phyloP scores from a whole-genome alignment of 2,329 filamentous ascomycete species.

The Raffaelea ambrosiae region DNA sequence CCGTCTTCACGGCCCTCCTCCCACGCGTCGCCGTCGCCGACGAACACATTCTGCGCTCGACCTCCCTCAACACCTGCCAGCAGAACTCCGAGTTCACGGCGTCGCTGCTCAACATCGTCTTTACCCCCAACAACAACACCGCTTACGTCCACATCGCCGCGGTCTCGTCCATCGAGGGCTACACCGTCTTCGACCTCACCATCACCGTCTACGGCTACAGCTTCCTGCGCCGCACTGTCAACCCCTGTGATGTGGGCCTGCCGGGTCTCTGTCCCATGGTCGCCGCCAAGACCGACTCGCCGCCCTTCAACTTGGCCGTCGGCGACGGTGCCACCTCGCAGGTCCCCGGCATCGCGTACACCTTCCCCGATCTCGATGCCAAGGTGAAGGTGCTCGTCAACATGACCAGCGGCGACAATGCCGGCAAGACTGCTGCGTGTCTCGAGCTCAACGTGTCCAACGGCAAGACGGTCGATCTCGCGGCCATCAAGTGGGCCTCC shows the following conservation, averaged over 20 bases:
- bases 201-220: constrained; percentile 67
- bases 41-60: constrained; percentile 19
- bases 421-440: constrained; percentile 56
- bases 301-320: constrained; percentile 51
- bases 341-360: constrained; percentile 71
- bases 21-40: constrained; percentile 4
- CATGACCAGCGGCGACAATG: constrained; percentile 33
- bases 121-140: constrained; percentile 55
- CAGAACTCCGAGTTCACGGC: constrained; percentile 68
- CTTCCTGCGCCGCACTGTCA: constrained; percentile 49
- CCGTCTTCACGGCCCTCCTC: constrained; percentile 24
- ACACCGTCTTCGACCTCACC: constrained; percentile 60
- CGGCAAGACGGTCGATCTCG: constrained; percentile 72
- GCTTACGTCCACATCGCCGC: constrained; percentile 61
- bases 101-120: constrained; percentile 67
- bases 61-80: constrained; percentile 67
- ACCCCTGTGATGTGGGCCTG: constrained; percentile 59
- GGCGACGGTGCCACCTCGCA: constrained; percentile 42
- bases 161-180: constrained; percentile 62
- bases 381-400: constrained; percentile 67
- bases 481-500: constrained; percentile 70
- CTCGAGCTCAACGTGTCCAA: constrained; percentile 74
- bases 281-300: constrained; percentile 43
- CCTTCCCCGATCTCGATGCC: constrained; percentile 73
- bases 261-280: constrained; percentile 72